Base-by-base conservation (phyloP, 164 flowering plant genomes). In the Nymphaea colorata region DNA sequence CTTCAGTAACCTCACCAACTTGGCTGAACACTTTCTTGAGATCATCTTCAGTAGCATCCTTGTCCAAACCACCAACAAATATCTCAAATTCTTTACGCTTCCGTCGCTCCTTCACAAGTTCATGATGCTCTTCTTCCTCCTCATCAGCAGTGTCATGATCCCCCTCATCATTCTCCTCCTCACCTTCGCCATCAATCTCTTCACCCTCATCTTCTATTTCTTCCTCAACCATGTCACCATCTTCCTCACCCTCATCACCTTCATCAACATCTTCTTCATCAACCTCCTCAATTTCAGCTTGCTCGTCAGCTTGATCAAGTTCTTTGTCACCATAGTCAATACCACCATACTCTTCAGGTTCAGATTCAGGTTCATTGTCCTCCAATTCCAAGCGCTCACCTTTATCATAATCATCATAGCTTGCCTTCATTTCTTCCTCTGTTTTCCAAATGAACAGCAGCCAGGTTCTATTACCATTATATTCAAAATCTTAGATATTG, bases 61-160 rank as follows among this genome's bases (percentile, higher is more conserved):
- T 93, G 77, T 89, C 96, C 79, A 93, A 76, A 43, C 98, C 97
- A 14, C 97, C 97, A 76, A 93, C 94, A 87, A 93, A 93, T 43
- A 93, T 82, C 73, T 93, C 98, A 86, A 83, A 93, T 76, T 93
- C 98, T 76, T 93, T 93, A n/a, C 95, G 78, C 76, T 93, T 93
- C 43, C 97, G 91, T 74, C 95, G 83, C 80, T 93, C 98, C 67
- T 87, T 86, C 16, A 86, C 75, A 79, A 89, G 81, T 8, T 87
- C 96, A 76, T 88, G 93, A 71, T 90, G 98, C 68, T 88, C 98
- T 8, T 83, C 83, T 60, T 85, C 84, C 25, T 87, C 92, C n/a
- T 74, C 82, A 74, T 87, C 88, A 72, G 44, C 81, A 70, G 76
- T 66, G 17, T 79, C 86, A 55, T 72, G 74, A 42, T 72, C 80